Conservation (phyloP, 768 basidiomycete genomes). For the Lepiota brunneoincarnata region DNA sequence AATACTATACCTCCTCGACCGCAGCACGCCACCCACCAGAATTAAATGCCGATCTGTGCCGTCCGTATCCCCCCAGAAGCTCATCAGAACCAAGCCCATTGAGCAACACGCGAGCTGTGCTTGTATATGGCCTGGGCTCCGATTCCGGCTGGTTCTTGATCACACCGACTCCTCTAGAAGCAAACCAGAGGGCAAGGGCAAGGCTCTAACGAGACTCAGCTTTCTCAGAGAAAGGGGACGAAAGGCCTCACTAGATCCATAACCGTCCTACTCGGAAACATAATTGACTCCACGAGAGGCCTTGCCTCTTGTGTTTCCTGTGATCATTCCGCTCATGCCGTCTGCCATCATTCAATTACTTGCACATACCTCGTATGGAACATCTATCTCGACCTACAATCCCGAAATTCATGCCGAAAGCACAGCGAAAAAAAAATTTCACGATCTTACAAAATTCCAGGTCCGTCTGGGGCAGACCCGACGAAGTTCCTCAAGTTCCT, state of each 20-base stretch:
- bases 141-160: conserved; percentile 36
- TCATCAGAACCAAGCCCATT: conserved; percentile 96
- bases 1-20: conserved; percentile 65
- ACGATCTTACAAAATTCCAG: conserved; percentile 77
- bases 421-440: conserved; percentile 22
- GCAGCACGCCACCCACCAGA: conserved; percentile 71
- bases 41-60: conserved; percentile 78
- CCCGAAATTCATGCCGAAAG: conserved; percentile 1
- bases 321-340: background rate
- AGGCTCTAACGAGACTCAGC: conserved; percentile 60
- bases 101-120: conserved; percentile 77
- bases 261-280: conserved; percentile 79
- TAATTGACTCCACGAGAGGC: conserved; percentile 57
- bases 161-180: conserved; percentile 75
- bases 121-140: conserved; percentile 54
- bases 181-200: conserved; percentile 90
- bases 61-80: conserved; percentile 88
- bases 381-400: conserved; percentile 76
- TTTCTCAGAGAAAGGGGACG: background rate
- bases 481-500: conserved; percentile 76
- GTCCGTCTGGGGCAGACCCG: conserved; percentile 70
- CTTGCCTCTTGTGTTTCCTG: conserved; percentile 69
- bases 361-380: conserved; percentile 65
- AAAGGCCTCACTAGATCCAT: conserved; percentile 78
- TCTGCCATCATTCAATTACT: background rate